Base-by-base conservation (phyloP, 129 eudicot genomes). In the Helianthus tuberosus region DNA sequence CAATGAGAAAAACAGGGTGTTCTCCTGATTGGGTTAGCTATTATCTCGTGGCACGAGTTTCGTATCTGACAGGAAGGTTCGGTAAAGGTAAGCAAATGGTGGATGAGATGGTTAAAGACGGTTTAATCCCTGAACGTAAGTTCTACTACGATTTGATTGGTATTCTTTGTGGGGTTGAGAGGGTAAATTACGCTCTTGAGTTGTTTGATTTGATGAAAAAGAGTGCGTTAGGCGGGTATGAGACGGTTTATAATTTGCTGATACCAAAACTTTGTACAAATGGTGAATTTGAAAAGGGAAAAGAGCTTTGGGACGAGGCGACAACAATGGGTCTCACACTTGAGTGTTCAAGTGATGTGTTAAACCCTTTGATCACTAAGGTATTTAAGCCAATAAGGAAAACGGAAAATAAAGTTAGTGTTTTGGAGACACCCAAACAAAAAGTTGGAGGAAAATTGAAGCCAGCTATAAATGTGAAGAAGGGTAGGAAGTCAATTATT, bases 271-370 rank as follows among this genome's bases (percentile, higher is more conserved):
- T 88, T 32, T 88, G 93, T 58, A 75, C 41, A 48, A 74, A 79
- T 27, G 88, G 93, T 48, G 86, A 88, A 9, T 88, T 85, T 80
- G 84, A 71, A 23, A 85, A 85, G 86, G 90, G 88, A 17, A 77
- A 60, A 73, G 88, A 88, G 75, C 90, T 88, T 57, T 88, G 84
- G 86, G 77, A 82, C 39, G 93, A 88, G 68, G 93, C 93, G 70
- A 76, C 11, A 74, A 50, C 72, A 14, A 77, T 77, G 86, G 82
- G 84, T 71, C 48, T 88, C 69, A 61, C 64, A 6, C 78, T 85
- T 15, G 78, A 71, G 64, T 83, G 87, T 58, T 72, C 83, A 32
- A 80, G 74, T 73, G 86, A 82, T 51, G 75, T 88, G 74, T 80
- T 85, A 70, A 80, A 85, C 48, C 90, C 86, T 27, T 54, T 77